Evolutionary conservation across 768 basidiomycete species (phyloP), one percentile per base, ranked within the genome.

Genomic region (Tylopilus intermedius): DNA sequence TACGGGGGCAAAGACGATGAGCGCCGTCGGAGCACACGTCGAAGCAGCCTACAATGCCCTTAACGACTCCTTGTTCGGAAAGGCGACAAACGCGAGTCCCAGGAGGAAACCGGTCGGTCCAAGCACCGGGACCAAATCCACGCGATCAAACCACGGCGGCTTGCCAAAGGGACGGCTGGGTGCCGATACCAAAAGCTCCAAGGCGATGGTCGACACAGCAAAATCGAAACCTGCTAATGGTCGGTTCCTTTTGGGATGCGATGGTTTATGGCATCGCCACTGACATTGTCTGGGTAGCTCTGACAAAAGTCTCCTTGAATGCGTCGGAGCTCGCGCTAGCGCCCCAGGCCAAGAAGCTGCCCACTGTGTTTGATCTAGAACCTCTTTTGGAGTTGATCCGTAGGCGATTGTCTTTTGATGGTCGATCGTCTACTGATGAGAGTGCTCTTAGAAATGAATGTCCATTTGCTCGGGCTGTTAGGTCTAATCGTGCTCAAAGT

Each of bases 381-480:
- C 51, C 60, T 18, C 45, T 86, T 27, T 45, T 81, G 3, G 71
- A 67, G 26, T 72, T 85, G 11, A 73, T 86, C 26, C 78, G 86
- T 88, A 59, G 42, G 84, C 6, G 4, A 8, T 67, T 18, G 2
- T 18, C 10, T 50, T 13, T 45, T 10, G 0, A 8, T n/a, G 8
- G 24, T 24, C 26, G 5, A 10, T 46, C 44, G 13, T 26, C 10
- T 26, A 21, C 37, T 58, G 49, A 58, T 15, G 21, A 22, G 0
- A 4, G 8, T 29, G 0, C 14, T 18, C 33, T 13, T 57, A 88
- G 85, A 81, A 53, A 75, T 83, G 57, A 71, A 75, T 18, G 67
- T 80, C 0, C 75, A 81, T 43, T 70, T 94, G 40, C 76, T 91
- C 15, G 87, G 89, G 2, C 59, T 92, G 8, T 69, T 93, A 4